These are phyloP conservation scores for Mycosarcoma maydis DNA, from an alignment of 1,284 basidiomycete genomes.

Conservation along the genomic window DNA sequence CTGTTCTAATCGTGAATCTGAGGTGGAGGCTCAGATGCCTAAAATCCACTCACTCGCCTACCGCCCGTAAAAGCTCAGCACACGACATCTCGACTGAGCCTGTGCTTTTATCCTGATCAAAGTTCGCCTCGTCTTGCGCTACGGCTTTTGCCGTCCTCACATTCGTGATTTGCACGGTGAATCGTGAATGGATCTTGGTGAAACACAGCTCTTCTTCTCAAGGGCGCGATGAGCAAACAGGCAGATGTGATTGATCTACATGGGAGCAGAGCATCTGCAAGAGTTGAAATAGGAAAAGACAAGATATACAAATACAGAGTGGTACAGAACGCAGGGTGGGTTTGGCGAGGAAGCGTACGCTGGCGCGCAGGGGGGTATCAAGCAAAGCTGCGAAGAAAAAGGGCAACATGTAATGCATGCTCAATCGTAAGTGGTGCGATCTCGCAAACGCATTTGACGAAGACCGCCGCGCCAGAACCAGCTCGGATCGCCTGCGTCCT, in stretches of 20 bases:
- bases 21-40: constrained; percentile 15
- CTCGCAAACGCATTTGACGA: constrained; percentile 47
- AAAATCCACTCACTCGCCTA: neutral
- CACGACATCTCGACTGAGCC: constrained; percentile 9
- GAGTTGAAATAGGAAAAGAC: neutral
- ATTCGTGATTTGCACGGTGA: too few species aligned
- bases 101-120: too few species aligned
- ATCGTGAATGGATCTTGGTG: too few species aligned
- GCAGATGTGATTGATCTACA: too few species aligned
- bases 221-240: too few species aligned
- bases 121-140: too few species aligned
- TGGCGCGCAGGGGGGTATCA: too few species aligned
- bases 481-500: constrained; percentile 29
- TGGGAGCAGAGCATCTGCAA: too few species aligned
- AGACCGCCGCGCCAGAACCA: constrained; percentile 60
- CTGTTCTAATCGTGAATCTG: neutral
- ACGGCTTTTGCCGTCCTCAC: too few species aligned
- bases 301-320: neutral
- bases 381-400: too few species aligned
- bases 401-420: neutral
- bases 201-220: neutral
- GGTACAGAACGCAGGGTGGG: neutral
- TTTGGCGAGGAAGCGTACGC: too few species aligned
- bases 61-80: constrained; percentile 3
- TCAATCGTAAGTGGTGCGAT: constrained; percentile 53